Percentiles rank a stretch among this genome's conserved stretches.
These are phyloP conservation scores for Lunasporangiospora selenospora DNA, from an alignment of 192 early-diverging fungal species.

Conservation along the genomic window DNA sequence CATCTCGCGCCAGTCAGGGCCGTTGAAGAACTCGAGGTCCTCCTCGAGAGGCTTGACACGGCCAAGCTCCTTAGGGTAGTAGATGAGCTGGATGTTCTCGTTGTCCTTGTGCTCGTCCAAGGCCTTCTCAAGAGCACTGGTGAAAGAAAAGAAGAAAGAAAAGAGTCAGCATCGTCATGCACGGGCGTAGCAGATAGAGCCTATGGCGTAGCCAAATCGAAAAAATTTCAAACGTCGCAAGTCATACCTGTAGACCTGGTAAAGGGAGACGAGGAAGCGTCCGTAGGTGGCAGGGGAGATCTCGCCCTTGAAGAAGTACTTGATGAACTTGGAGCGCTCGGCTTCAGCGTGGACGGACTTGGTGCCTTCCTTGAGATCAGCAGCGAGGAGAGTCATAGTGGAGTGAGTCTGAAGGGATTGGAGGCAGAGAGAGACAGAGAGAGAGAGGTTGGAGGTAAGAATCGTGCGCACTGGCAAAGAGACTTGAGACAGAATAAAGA, in stretches of 20 bases:
- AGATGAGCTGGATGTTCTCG: slow-evolving; percentile 52
- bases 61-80: slow-evolving; percentile 60
- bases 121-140: slow-evolving; percentile 52
- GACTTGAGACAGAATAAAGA: too few relatives aligned
- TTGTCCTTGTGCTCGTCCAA: slow-evolving; percentile 57
- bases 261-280: slow-evolving; percentile 56
- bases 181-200: not conserved
- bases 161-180: too few relatives aligned
- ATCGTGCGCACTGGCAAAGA: too few relatives aligned
- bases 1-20: slow-evolving; percentile 34
- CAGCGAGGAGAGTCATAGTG: slow-evolving; percentile 51
- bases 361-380: slow-evolving; percentile 61
- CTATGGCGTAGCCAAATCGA: not conserved
- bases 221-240: not conserved
- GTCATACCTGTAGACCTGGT: slow-evolving; percentile 57
- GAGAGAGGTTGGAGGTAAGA: not conserved
- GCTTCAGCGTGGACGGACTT: slow-evolving; percentile 58
- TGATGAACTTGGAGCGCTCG: slow-evolving; percentile 58
- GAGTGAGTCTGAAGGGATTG: too few relatives aligned
- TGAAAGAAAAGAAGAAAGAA: not conserved
- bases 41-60: slow-evolving; percentile 48
- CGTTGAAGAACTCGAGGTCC: slow-evolving; percentile 59
- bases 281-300: slow-evolving; percentile 54
- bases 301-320: slow-evolving; percentile 62
- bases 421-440: too few relatives aligned